phyloP scores from a whole-genome alignment of 306 rosid species.

The Hippophae rhamnoides region DNA sequence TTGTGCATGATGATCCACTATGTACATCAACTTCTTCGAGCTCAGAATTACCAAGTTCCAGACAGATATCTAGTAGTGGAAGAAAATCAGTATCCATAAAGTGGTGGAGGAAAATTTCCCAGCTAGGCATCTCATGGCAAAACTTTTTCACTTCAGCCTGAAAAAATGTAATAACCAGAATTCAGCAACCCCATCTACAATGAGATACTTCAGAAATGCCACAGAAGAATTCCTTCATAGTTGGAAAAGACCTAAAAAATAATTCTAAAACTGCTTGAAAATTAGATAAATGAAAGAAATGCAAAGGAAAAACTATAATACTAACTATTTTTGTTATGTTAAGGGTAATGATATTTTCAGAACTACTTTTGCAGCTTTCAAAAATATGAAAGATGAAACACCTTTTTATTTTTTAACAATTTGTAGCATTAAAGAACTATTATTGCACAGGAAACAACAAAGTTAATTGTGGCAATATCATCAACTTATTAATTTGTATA shows the following conservation, averaged over 20 bases:
- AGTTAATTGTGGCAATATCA: too few relatives aligned
- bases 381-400: too few relatives aligned
- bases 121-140: constrained; percentile 35
- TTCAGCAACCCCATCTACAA: not conserved
- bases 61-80: constrained; percentile 56
- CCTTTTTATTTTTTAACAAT: too few relatives aligned
- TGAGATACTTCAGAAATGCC: not conserved
- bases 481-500: too few relatives aligned
- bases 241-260: not conserved
- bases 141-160: constrained; percentile 57
- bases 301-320: not conserved
- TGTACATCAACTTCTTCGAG: constrained; percentile 62
- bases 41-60: constrained; percentile 44
- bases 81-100: constrained; percentile 57
- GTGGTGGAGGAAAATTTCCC: constrained; percentile 52
- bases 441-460: too few relatives aligned
- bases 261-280: not conserved
- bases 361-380: too few relatives aligned
- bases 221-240: not conserved
- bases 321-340: not conserved
- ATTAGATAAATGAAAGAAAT: not conserved
- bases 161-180: constrained; percentile 16
- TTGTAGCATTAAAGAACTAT: too few relatives aligned
- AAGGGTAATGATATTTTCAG: too few relatives aligned
- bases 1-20: constrained; percentile 40